Evolutionary conservation across 148 eudicot genomes (phyloP).

Genomic region (Euryodendron excelsum): DNA sequence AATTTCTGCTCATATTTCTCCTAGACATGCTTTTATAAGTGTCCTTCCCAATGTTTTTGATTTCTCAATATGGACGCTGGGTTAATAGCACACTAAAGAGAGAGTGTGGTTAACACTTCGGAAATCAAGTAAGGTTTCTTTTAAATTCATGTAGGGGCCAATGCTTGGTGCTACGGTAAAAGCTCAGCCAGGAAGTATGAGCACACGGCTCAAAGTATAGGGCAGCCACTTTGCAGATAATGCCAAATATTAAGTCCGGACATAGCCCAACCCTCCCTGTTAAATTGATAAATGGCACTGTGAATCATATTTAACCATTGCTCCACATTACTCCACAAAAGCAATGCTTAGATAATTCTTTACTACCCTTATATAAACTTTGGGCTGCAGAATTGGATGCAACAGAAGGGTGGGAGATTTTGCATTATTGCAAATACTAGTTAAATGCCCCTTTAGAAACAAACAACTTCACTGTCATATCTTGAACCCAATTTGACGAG

Average conservation of each 20-base stretch:
- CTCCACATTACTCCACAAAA: too few species aligned
- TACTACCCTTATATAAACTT: too few species aligned
- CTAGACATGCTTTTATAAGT: not conserved
- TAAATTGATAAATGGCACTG: not conserved
- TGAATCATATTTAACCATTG: not conserved
- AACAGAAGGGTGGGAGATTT: too few species aligned
- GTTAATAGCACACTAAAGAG: not conserved
- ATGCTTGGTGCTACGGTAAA: not conserved
- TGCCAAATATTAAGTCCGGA: not conserved
- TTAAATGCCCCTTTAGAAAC: too few species aligned
- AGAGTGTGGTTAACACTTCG: not conserved
- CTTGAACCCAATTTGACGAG: too few species aligned
- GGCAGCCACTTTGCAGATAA: conserved; percentile 6
- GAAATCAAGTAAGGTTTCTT: not conserved
- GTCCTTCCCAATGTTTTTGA: not conserved
- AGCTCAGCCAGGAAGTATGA: not conserved
- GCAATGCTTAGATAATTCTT: too few species aligned
- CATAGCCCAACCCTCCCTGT: not conserved
- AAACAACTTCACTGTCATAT: too few species aligned
- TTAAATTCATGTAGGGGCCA: not conserved
- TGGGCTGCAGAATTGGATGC: too few species aligned
- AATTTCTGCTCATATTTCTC: too few species aligned
- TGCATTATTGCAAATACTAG: too few species aligned
- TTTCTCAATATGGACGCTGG: not conserved
- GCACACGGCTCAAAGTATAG: not conserved